Evolutionary conservation across 1,284 basidiomycete species (phyloP), one percentile per base, ranked within the genome.

Genomic region (Paramarasmius palmivorus): DNA sequence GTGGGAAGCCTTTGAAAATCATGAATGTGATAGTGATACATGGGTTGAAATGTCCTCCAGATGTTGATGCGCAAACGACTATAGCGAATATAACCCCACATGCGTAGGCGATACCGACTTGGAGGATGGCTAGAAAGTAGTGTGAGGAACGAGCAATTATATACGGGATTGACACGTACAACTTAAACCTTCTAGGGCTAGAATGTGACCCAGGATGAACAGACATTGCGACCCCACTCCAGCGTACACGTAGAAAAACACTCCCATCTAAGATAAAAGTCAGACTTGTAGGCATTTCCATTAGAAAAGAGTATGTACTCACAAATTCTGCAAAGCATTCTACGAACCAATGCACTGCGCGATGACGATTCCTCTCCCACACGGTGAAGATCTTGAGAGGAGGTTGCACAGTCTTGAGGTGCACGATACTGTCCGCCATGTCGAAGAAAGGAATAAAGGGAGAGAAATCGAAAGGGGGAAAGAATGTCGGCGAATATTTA

Each of bases 1-100:
- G 60, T 1, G 87, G 81, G 61, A 88, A 85, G 0, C 76, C 75
- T 42, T 70, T 75, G 71, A 81, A 83, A 12, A 86, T 22, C 15
- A 77, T 67, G 50, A 78, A 72, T 5, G 76, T 68, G 49, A 88
- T 72, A 8, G 87, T 85, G 32, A 89, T 72, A 49, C 76, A 73
- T 19, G 85, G 83, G 62, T 78, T 84, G 66, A 88, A 80, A 62
- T 88, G 84, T 6, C 85, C 83, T 10, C 81, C 81, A 14, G 85
- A 88, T 2, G 83, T 80, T 6, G 77, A 62, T 26, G 68, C 68
- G 57, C 77, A 82, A 17, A 84, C 68, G 4, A 67, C 66, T 35
- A 90, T 62, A 0, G 87, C 86, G 44, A 88, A 74, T 12, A 83
- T 65, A 57, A 88, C 81, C 38, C 87, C 87, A 26, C 82, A 71